A percentile compares a stretch with the other conserved stretches of the same genome.
These are phyloP conservation scores for Teratosphaeria pseudoeucalypti DNA, from an alignment of 2,329 filamentous ascomycete species.

Conservation along the genomic window DNA sequence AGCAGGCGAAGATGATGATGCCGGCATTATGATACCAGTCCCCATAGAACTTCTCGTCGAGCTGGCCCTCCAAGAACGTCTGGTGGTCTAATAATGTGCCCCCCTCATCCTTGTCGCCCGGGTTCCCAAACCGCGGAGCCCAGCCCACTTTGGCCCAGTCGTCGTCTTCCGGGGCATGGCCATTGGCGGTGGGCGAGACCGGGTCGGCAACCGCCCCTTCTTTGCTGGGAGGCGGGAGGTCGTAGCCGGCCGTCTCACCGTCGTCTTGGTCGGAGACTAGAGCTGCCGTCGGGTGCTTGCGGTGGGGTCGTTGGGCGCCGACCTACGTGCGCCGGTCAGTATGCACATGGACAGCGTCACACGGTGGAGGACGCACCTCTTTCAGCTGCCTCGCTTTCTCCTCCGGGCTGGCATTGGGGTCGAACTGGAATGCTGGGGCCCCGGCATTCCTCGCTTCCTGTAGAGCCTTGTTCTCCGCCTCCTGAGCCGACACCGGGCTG, in stretches of 20 bases:
- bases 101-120: slow-evolving; percentile 43
- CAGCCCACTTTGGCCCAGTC: slow-evolving; percentile 59
- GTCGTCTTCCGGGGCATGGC: slow-evolving; percentile 44
- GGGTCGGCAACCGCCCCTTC: slow-evolving; percentile 51
- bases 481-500: slow-evolving; percentile 55
- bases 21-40: slow-evolving; percentile 98
- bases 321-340: background rate
- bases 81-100: slow-evolving; percentile 71
- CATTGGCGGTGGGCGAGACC: slow-evolving; percentile 40
- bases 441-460: slow-evolving; percentile 71
- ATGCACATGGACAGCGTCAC: background rate
- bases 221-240: slow-evolving; percentile 66
- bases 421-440: slow-evolving; percentile 69
- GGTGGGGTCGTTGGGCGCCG: slow-evolving; percentile 16
- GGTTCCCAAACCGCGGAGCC: slow-evolving; percentile 75
- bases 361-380: slow-evolving; percentile 43
- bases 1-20: slow-evolving; percentile 86
- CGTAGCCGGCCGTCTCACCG: slow-evolving; percentile 57
- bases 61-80: slow-evolving; percentile 70
- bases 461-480: slow-evolving; percentile 63
- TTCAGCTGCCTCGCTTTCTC: slow-evolving; percentile 73
- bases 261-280: slow-evolving; percentile 73
- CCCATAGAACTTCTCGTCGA: slow-evolving; percentile 86
- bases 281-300: slow-evolving; percentile 54
- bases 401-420: slow-evolving; percentile 72